Base-by-base conservation (phyloP, 2,329 filamentous ascomycete genomes). In the Blastomyces emzantsi region DNA sequence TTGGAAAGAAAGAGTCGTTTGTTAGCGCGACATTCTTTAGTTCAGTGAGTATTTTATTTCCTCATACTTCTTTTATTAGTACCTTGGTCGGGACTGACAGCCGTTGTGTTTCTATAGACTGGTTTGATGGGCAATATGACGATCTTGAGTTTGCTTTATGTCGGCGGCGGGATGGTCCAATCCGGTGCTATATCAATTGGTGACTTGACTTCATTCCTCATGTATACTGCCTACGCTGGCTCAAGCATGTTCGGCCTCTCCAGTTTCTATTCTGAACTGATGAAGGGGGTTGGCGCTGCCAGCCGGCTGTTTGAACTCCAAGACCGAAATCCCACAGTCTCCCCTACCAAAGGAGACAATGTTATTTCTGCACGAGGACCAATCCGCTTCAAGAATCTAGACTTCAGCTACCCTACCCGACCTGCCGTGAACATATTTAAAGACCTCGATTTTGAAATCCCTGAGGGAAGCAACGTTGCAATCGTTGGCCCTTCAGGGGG, bases 211-310 rank as follows among this genome's bases (percentile, higher is more conserved):
- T 96, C 92, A 0, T 99, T 99, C 77, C 84, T 99, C 79, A 97
- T 99, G 93, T 99, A 97, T 76, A 96, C 92, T 2, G 93, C 90
- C 3, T 97, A 88, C 69, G 86, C 86, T 62, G 86, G 86, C 22
- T 94, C 90, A 59, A 96, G 90, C 76, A 84, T 99, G 67, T 96
- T 97, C 69, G 94, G 94, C 3, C 81, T 99, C 1, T 96, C 92
- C 3, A 91, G 90, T 63, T 99, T 99, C 78, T 99, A 97, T 77
- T 96, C 92, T 0, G 94, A 99, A 74, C 82, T 99, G 66, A 99
- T 99, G 94, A 99, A 99, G 76, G 95, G 95, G 52, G 93, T 96
- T 3, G 94, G 95, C 71, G 94, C 94, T 52, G 94, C 94, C n/a
- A 96, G 89, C 71, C 89, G 94, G 65, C 82, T 99, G 1, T 99